Percentiles rank a stretch among this genome's conserved stretches.
These are phyloP conservation scores for Xylaria sp. DNA, from an alignment of 495 filamentous ascomycete species.

Conservation along the genomic window DNA sequence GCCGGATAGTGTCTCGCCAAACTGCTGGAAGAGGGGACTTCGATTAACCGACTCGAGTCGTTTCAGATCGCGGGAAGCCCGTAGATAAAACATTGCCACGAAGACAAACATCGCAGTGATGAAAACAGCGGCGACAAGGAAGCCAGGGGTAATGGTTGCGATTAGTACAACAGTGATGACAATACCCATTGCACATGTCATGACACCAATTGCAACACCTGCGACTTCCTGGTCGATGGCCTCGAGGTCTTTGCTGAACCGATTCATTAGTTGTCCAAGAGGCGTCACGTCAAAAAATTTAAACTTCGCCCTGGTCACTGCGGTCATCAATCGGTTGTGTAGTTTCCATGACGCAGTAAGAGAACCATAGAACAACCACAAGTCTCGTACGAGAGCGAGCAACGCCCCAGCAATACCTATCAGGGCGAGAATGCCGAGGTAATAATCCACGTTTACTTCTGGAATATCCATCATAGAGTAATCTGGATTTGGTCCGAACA, in stretches of 20 bases:
- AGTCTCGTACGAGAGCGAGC: slow-evolving; percentile 80
- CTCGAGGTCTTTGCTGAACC: slow-evolving; percentile 97
- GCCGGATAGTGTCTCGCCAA: slow-evolving; percentile 93
- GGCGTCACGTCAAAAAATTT: slow-evolving; percentile 98
- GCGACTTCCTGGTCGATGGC: slow-evolving; percentile 96
- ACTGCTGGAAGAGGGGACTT: slow-evolving; percentile 96
- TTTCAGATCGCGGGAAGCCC: slow-evolving; percentile 92
- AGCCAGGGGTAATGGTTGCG: slow-evolving; percentile 87
- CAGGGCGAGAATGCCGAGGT: slow-evolving; percentile 80
- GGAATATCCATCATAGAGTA: slow-evolving; percentile 43
- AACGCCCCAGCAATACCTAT: slow-evolving; percentile 76
- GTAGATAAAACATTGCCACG: slow-evolving; percentile 87
- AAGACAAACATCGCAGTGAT: slow-evolving; percentile 83
- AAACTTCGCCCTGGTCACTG: slow-evolving; percentile 88
- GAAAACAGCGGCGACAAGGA: slow-evolving; percentile 85
- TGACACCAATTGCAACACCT: slow-evolving; percentile 75
- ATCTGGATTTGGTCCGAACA: slow-evolving; percentile 31
- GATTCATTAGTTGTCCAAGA: slow-evolving; percentile 95
- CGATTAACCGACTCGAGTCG: slow-evolving; percentile 92
- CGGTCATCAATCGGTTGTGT: slow-evolving; percentile 77
- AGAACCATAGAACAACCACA: slow-evolving; percentile 90
- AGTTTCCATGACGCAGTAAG: slow-evolving; percentile 86
- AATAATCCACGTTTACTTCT: slow-evolving; percentile 81
- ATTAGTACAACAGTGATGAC: slow-evolving; percentile 92
- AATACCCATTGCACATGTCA: slow-evolving; percentile 66